phyloP scores from a whole-genome alignment of 306 rosid species.

The Cyclanthera cordifolia region DNA sequence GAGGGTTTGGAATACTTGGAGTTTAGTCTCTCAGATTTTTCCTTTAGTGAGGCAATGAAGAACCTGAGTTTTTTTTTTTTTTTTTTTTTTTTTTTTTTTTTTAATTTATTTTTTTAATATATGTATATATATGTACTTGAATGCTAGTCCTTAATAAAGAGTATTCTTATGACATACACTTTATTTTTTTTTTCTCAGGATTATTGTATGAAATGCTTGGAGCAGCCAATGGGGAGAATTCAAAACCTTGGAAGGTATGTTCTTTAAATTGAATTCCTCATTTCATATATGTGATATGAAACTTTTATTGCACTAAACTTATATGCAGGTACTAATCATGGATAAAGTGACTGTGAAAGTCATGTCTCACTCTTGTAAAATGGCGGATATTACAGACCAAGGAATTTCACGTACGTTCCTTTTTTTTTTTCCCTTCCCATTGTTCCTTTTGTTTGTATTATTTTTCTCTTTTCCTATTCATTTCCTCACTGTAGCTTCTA shows the following conservation, averaged over 20 bases:
- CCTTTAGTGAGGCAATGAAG: background rate
- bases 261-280: background rate
- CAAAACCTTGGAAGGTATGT: slow-evolving; percentile 86
- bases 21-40: background rate
- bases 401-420: slow-evolving; percentile 60
- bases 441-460: background rate
- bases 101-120: too few relatives aligned
- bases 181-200: slow-evolving; percentile 26
- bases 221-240: slow-evolving; percentile 56
- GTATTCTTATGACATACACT: slow-evolving; percentile 7
- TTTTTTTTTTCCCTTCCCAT: background rate
- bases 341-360: slow-evolving; percentile 91
- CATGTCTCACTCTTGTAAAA: slow-evolving; percentile 89
- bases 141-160: background rate
- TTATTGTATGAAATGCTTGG: slow-evolving; percentile 78
- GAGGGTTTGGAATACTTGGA: background rate
- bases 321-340: slow-evolving; percentile 73
- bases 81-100: too few relatives aligned
- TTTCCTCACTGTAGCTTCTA: background rate
- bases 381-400: slow-evolving; percentile 97
- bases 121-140: background rate
- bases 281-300: background rate
- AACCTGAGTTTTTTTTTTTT: background rate
- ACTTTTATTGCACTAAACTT: background rate
- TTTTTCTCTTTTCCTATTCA: slow-evolving; percentile 5